Evolutionary conservation across 345 rosid species (phyloP), one percentile per base, ranked within the genome.

Genomic region (Arabidopsis thaliana): DNA sequence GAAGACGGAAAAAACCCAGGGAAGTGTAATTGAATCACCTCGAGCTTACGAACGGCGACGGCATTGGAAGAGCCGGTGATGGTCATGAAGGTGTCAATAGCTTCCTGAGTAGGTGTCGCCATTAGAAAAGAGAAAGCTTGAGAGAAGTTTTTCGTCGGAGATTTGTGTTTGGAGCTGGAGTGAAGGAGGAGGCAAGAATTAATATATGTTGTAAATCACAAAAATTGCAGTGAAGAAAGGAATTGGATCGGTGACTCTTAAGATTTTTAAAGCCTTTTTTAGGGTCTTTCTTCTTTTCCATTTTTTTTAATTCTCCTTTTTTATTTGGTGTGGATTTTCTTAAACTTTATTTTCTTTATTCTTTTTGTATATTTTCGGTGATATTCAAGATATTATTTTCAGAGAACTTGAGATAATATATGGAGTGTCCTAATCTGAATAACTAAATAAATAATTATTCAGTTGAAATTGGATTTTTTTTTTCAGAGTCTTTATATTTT

Each of bases 51-150:
- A 58, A 58, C 28, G 62, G 44, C 62, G 62, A 58, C 62, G 62
- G 62, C 5, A 58, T 58, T 58, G 28, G 62, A 58, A 58, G 62
- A 42, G 2, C 62, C 44, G 42, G 62, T 58, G 42, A 58, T 58
- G 62, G 10, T 58, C 14, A 58, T 16, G 7, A 58, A 58, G 44
- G 62, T 58, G 62, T 58, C 44, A 9, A 58, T 34, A 4, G 62
- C 13, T 1, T 58, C 62, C 62, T 58, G 62, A 58, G 62, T 34
- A 1, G 24, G 62, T 58, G 42, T 58, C 25, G 62, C 62, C 62
- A 58, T 58, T 58, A 9, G 58, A 49, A 28, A 8, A 20, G 59
- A 53, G 36, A 52, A 48, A 20, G 20, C 7, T 42, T 42, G 28
- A 53, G 58, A 24, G 14, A 32, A 5, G 4, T 25, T 25, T 25